A percentile compares a stretch with the other conserved stretches of the same genome.
phyloP scores from a whole-genome alignment of 805 yeast species.

The Cyberlindnera mrakii region DNA sequence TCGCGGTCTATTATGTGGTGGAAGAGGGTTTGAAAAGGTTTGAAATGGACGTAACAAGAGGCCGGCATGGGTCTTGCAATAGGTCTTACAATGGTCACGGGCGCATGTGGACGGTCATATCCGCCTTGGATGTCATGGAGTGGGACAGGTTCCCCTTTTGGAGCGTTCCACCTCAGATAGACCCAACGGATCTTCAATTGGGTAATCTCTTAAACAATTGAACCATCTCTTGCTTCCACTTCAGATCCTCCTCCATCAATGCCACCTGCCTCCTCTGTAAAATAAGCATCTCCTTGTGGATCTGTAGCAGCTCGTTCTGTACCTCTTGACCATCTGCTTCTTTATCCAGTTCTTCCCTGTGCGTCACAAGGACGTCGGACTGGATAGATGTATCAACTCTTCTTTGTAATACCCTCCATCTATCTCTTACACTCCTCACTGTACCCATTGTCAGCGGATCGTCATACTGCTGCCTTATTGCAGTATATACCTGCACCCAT shows the following conservation, averaged over 20 bases:
- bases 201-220: no score
- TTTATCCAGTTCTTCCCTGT: neutral
- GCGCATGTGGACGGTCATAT: no score
- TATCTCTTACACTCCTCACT: slow-evolving; percentile 3
- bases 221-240: slow-evolving; percentile 6
- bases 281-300: slow-evolving; percentile 1
- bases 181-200: no score
- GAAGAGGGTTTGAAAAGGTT: no score
- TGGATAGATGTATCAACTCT: neutral
- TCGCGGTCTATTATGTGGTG: neutral
- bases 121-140: no score
- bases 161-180: no score
- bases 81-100: no score
- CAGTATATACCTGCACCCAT: neutral
- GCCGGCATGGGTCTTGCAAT: no score
- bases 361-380: no score
- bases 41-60: no score
- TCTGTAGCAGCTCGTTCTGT: neutral
- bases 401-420: slow-evolving; percentile 5
- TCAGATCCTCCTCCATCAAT: slow-evolving; percentile 8
- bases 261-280: slow-evolving; percentile 4
- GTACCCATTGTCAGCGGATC: neutral
- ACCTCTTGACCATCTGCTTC: neutral
- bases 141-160: no score
- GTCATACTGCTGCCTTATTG: neutral